A percentile compares a stretch with the other conserved stretches of the same genome.
phyloP scores from a whole-genome alignment of 495 filamentous ascomycete species.

The Ramalina peruviana region DNA sequence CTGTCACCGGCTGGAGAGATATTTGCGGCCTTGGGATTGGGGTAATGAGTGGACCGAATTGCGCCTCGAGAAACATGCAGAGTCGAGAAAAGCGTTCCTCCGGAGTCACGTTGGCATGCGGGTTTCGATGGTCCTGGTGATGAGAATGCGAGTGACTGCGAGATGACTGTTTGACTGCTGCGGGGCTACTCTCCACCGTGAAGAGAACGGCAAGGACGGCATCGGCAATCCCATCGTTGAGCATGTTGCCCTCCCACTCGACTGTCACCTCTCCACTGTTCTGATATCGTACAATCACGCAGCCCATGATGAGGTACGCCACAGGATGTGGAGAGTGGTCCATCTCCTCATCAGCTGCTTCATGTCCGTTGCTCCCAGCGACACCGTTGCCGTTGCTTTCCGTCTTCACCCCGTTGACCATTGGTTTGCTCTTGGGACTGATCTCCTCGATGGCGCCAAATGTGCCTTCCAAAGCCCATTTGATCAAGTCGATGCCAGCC shows the following conservation, averaged over 20 bases:
- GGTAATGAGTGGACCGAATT: constrained; percentile 68
- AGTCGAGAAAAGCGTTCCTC: constrained; percentile 67
- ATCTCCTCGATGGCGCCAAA: constrained; percentile 77
- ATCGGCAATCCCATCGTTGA: constrained; percentile 95
- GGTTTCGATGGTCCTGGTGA: constrained; percentile 44
- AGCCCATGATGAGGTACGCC: constrained; percentile 79
- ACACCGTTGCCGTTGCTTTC: constrained; percentile 29
- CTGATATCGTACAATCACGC: constrained; percentile 59
- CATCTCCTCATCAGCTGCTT: constrained; percentile 39
- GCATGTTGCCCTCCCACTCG: constrained; percentile 95
- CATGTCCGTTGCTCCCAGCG: constrained; percentile 16
- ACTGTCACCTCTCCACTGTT: constrained; percentile 66
- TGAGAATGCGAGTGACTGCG: constrained; percentile 31
- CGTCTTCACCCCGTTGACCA: constrained; percentile 19
- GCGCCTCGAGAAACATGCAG: constrained; percentile 90
- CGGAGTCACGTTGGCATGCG: constrained; percentile 53
- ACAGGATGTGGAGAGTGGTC: constrained; percentile 19
- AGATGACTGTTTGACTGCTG: constrained; percentile 71
- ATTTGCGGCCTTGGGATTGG: constrained; percentile 60
- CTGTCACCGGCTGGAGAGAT: constrained; percentile 14
- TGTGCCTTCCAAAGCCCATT: constrained; percentile 86
- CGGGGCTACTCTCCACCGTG: constrained; percentile 80
- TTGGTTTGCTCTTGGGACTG: constrained; percentile 26
- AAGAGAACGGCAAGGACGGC: constrained; percentile 84
- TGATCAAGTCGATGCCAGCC: constrained; percentile 78